These are phyloP conservation scores for Kodamaea kaohsiungensis DNA, from an alignment of 805 yeast species.

Conservation along the genomic window DNA sequence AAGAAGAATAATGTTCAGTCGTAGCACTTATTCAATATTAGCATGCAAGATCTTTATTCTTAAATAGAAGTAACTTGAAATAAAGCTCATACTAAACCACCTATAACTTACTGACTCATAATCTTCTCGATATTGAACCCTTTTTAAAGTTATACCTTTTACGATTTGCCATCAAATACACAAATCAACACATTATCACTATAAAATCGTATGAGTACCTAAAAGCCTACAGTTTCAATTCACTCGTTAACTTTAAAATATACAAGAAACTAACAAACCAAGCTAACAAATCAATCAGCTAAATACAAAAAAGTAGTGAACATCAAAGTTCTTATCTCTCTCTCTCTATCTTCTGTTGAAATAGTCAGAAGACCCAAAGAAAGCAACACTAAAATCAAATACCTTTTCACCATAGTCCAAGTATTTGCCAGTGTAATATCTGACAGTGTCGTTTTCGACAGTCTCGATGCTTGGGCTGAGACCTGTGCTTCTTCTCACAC, in stretches of 20 bases:
- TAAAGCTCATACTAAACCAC: too few relatives aligned
- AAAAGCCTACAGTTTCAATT: neutral
- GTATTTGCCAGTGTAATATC: conserved; percentile 61
- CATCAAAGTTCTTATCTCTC: too few relatives aligned
- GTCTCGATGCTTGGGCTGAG: conserved; percentile 54
- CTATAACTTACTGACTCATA: neutral
- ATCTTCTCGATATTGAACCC: neutral
- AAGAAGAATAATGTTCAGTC: too few relatives aligned
- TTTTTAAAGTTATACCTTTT: too few relatives aligned
- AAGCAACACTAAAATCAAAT: conserved; percentile 69
- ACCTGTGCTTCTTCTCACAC: conserved; percentile 73
- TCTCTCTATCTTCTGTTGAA: conserved; percentile 42
- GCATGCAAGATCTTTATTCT: too few relatives aligned
- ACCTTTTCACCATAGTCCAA: conserved; percentile 84
- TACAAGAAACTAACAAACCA: neutral
- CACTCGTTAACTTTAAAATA: neutral
- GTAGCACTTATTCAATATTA: too few relatives aligned
- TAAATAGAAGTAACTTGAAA: too few relatives aligned
- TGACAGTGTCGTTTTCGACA: conserved; percentile 45
- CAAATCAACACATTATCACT: too few relatives aligned
- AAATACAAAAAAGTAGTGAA: neutral
- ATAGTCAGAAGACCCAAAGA: conserved; percentile 70
- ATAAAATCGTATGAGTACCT: too few relatives aligned
- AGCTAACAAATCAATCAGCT: neutral
- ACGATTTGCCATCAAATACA: neutral